Base-by-base conservation (phyloP, 352 stramenopile species). In the Phytophthora crassamura region DNA sequence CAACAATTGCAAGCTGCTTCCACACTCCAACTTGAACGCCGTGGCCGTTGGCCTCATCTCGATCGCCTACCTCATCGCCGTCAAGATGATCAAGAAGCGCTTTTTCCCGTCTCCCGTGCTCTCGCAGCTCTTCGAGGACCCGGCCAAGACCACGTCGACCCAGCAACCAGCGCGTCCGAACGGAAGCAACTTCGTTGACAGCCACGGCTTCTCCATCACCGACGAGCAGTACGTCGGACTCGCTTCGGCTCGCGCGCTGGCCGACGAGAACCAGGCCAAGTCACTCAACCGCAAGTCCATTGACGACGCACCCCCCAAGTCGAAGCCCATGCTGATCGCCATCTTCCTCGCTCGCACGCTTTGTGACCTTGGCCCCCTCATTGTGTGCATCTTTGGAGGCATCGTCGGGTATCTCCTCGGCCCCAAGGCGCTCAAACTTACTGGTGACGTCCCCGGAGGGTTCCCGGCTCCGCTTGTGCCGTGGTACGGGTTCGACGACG, bases 311-410 rank as follows among this genome's bases (percentile, higher is more conserved):
- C 6, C 48, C 0, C 40, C 45, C 5, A 59, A 67, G 18, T 42
- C 58, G 0, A 52, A 66, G 5, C 36, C 32, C 18, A 38, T 53
- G 15, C 20, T 52, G 4, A 18, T 72, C 36, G 46, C 71, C 11
- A 66, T 78, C 45, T 80, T 76, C 46, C 43, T 77, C n/a, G 70
- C 55, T 4, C 72, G 77, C 25, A 81, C 77, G 4, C 30, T 87
- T 12, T 72, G 73, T 52, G 71, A 86, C 28, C 40, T 90, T 0
- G 85, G 80, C 4, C 82, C 86, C 7, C 61, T 96, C 12, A 58
- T 90, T 3, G 84, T 97, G 6, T 88, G 82, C 28, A 54, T 89
- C 5, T 49, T 89, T 16, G 72, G 75, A 39, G 90, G 91, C 28
- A 53, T 82, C 30, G 59, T 68, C 7, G 74, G 67, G 4, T 76